Base-by-base conservation (phyloP, 495 filamentous ascomycete species). In the Platismatia glauca region DNA sequence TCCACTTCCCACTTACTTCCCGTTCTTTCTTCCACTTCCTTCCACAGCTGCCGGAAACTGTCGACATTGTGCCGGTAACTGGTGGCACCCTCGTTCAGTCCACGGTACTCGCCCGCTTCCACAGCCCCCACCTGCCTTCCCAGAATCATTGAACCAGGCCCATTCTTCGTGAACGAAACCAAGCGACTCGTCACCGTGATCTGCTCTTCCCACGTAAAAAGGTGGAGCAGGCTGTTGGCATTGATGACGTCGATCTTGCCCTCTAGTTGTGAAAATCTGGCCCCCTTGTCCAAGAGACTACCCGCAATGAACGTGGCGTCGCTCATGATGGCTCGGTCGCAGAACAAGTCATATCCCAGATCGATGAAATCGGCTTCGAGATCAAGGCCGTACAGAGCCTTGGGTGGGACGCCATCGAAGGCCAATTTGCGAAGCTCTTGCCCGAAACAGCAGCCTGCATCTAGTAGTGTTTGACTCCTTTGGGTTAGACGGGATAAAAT, bases 151-250 rank as follows among this genome's bases (percentile, higher is more conserved):
- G 62, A 58, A n/a, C 66, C 62, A 15, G 57, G 52, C 39, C 20
- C 7, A n/a, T 37, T 22, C 12, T 31, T 33, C 24, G 55, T 33
- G 37, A 88, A 70, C 31, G 60, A 65, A 0, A 80, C 69, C 6
- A 87, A 66, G 7, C 73, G 70, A 62, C 77, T 78, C 3, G 76
- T 78, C 12, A 81, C 67, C 0, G 61, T 41, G 6, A 82, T 66
- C 66, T 88, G 85, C 12, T 80, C 69, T 1, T 79, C 76, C 66
- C 73, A 82, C 18, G 62, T 63, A 60, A 85, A 89, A 9, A 87
- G 73, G 60, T 88, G 85, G 52, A 89, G 81, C 66, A 89, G 81
- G 0, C 76, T 77, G 4, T 71, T 72, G 0, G 79, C 77, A 63
- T 83, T 78, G 46, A 86, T 67, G 37, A 88, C 81, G 60, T 86